Percentiles rank a stretch among this genome's conserved stretches.
Conservation (phyloP, 2,329 filamentous ascomycete species). For the Xylaria sp. region DNA sequence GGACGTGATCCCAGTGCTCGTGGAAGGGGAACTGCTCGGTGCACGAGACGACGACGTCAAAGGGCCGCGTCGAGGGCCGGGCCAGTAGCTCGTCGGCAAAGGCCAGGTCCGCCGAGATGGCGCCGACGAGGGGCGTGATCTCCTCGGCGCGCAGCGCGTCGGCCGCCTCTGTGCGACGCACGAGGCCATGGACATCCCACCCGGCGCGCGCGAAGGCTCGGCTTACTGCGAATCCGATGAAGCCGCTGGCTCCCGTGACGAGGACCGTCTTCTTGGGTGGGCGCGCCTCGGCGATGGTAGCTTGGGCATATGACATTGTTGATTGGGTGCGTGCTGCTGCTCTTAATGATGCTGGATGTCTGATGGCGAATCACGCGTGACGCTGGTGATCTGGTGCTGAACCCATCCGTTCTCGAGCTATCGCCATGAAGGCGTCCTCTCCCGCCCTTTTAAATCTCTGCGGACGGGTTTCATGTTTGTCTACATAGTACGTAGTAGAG, state of each 20-base stretch:
- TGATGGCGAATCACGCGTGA: background rate
- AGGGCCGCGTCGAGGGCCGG: slow-evolving; percentile 41
- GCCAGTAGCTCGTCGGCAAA: slow-evolving; percentile 44
- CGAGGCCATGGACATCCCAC: slow-evolving; percentile 58
- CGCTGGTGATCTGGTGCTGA: background rate
- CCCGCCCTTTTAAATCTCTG: slow-evolving; percentile 8
- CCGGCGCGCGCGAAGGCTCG: slow-evolving; percentile 59
- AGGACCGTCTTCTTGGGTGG: slow-evolving; percentile 51
- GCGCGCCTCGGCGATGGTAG: slow-evolving; percentile 17
- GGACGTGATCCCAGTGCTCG: slow-evolving; percentile 53
- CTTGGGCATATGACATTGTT: slow-evolving; percentile 22
- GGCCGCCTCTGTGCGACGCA: slow-evolving; percentile 52
- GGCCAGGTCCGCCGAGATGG: slow-evolving; percentile 48
- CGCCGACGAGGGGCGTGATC: slow-evolving; percentile 56
- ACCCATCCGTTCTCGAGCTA: background rate
- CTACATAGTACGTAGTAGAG: no score
- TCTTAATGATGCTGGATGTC: background rate
- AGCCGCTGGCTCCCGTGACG: slow-evolving; percentile 61
- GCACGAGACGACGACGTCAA: slow-evolving; percentile 58
- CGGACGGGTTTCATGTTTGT: background rate
- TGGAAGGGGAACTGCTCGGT: slow-evolving; percentile 56
- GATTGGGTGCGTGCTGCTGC: no score
- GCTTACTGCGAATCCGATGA: slow-evolving; percentile 59
- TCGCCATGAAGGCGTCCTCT: background rate
- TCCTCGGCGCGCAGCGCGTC: slow-evolving; percentile 51